Conservation (phyloP, 2,329 filamentous ascomycete species). For the Sporothrix curviconia region DNA sequence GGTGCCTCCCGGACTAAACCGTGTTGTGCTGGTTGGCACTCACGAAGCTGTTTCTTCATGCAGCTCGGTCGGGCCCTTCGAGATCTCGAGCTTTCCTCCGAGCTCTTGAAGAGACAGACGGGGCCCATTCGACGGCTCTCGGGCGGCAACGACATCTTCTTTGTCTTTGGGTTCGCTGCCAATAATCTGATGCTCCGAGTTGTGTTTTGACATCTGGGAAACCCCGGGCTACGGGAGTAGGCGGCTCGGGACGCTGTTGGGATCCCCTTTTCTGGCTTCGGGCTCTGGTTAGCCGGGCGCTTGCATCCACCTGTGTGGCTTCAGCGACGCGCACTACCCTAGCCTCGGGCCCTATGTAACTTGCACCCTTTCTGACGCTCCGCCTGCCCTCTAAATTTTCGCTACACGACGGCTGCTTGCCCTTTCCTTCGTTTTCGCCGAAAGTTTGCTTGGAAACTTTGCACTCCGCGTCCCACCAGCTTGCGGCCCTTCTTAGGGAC, state of each 20-base stretch:
- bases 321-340: constrained; percentile 26
- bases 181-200: not conserved
- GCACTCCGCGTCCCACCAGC: constrained; percentile 38
- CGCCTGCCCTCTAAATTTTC: too few relatives aligned
- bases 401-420: too few relatives aligned
- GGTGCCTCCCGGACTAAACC: constrained; percentile 19
- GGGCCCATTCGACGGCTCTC: not conserved
- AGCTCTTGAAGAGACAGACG: not conserved
- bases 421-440: too few relatives aligned
- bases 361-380: too few relatives aligned
- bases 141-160: not conserved
- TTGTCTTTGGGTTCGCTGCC: constrained; percentile 11
- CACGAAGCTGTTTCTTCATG: constrained; percentile 23
- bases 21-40: constrained; percentile 18
- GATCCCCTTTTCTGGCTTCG: constrained; percentile 19
- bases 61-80: constrained; percentile 14
- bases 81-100: too few relatives aligned
- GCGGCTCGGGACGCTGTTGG: too few relatives aligned
- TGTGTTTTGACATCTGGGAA: too few relatives aligned
- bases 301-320: constrained; percentile 16
- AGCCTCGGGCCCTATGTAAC: constrained; percentile 41
- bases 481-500: constrained; percentile 52
- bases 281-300: not conserved
- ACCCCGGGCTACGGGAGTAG: too few relatives aligned
- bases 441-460: constrained; percentile 49